phyloP scores from a whole-genome alignment of 352 stramenopile species.

The Phytophthora sp. region DNA sequence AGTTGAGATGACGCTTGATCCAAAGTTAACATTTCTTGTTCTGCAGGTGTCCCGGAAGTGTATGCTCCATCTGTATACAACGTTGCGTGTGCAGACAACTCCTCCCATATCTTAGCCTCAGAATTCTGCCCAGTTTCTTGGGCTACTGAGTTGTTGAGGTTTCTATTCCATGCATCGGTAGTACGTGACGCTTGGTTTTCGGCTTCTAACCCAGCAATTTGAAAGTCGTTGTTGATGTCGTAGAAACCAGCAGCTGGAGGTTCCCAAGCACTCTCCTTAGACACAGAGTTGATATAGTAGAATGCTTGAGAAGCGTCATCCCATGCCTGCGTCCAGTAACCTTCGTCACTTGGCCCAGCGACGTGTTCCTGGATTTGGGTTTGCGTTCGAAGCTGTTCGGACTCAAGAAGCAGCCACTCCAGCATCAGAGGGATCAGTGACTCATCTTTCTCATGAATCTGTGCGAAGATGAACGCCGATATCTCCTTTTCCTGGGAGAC shows the following conservation, averaged over 20 bases:
- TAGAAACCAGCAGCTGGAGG: conserved; percentile 61
- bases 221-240: conserved; percentile 67
- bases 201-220: conserved; percentile 33
- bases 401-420: conserved; percentile 82
- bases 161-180: conserved; percentile 4
- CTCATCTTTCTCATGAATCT: conserved; percentile 64
- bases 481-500: conserved; percentile 74
- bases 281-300: conserved; percentile 73
- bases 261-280: conserved; percentile 68
- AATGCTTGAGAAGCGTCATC: conserved; percentile 61
- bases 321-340: conserved; percentile 72
- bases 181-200: not conserved
- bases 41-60: not conserved
- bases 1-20: conserved; percentile 41
- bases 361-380: conserved; percentile 72
- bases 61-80: not conserved
- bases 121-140: not conserved
- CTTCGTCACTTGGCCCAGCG: conserved; percentile 42
- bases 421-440: conserved; percentile 64
- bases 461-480: conserved; percentile 61
- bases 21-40: conserved; percentile 15
- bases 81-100: conserved; percentile 7
- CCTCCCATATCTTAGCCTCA: conserved; percentile 10
- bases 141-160: not conserved
- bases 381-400: conserved; percentile 65